phyloP scores from a whole-genome alignment of 768 basidiomycete species.

The Trametes elegans region DNA sequence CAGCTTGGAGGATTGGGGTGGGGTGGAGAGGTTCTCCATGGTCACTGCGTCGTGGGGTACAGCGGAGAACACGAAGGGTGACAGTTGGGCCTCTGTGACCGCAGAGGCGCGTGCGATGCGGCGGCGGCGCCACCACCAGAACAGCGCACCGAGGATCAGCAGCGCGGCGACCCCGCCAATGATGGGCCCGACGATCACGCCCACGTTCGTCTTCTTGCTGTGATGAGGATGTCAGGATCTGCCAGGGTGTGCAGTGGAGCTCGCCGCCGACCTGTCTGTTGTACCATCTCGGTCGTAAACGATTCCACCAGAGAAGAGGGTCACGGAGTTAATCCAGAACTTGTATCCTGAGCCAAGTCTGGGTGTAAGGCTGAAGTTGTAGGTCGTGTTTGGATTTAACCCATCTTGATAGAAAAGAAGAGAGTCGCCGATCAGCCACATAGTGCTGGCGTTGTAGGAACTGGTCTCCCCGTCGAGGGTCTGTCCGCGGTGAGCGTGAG shows the following conservation, averaged over 20 bases:
- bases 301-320: background rate
- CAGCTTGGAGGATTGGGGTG: no score
- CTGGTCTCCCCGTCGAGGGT: slow-evolving; percentile 39
- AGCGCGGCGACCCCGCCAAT: slow-evolving; percentile 18
- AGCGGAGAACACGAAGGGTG: background rate
- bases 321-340: slow-evolving; percentile 23
- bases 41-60: background rate
- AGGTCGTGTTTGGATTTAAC: slow-evolving; percentile 46
- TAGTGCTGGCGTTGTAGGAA: slow-evolving; percentile 47
- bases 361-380: slow-evolving; percentile 55
- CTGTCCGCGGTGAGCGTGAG: slow-evolving; percentile 49
- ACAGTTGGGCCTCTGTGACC: background rate
- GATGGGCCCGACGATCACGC: slow-evolving; percentile 20
- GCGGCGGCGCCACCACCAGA: background rate
- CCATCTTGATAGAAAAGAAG: slow-evolving; percentile 63
- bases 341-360: slow-evolving; percentile 38
- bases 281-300: background rate
- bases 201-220: slow-evolving; percentile 15
- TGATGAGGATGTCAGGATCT: no score
- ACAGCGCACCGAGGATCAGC: background rate
- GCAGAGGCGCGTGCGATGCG: background rate
- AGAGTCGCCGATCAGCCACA: slow-evolving; percentile 35
- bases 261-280: no score
- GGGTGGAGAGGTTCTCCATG: no score
- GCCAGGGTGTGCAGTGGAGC: no score